phyloP scores from a whole-genome alignment of 2,329 filamentous ascomycete genomes.

The Colletotrichum sp. region DNA sequence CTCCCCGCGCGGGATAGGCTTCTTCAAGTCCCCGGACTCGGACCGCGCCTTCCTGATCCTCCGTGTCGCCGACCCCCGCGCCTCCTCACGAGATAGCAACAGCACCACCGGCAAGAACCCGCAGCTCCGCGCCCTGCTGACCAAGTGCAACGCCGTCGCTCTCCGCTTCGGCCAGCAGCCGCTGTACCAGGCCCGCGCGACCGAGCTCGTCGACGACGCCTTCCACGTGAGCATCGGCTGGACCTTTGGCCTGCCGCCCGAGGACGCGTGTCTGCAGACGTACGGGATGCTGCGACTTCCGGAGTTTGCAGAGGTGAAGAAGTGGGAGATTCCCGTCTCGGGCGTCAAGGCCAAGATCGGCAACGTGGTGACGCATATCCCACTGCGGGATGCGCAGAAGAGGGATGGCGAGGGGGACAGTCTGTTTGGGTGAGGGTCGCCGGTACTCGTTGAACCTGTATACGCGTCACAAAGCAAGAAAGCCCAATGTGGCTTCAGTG shows the following conservation, averaged over 20 bases:
- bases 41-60: conserved; percentile 87
- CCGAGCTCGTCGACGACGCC: conserved; percentile 41
- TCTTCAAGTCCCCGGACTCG: conserved; percentile 60
- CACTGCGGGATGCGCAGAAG: conserved; percentile 30
- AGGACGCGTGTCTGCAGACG: conserved; percentile 45
- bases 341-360: conserved; percentile 78
- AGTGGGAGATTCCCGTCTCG: conserved; percentile 58
- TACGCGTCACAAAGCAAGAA: background rate
- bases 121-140: conserved; percentile 67
- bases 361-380: conserved; percentile 65
- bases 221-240: conserved; percentile 94
- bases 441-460: background rate
- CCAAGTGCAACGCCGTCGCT: conserved; percentile 69
- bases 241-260: conserved; percentile 65
- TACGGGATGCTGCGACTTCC: conserved; percentile 29
- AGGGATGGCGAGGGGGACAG: background rate
- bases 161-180: conserved; percentile 67
- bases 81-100: background rate
- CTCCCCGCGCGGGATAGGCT: conserved; percentile 44
- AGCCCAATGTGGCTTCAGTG: background rate
- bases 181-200: conserved; percentile 61
- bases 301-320: conserved; percentile 32
- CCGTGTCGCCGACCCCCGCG: conserved; percentile 48
- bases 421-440: background rate
- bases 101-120: conserved; percentile 45